Evolutionary conservation across 2,329 filamentous ascomycete species (phyloP), one percentile per base, ranked within the genome.

Genomic region (Emydomyces testavorans): DNA sequence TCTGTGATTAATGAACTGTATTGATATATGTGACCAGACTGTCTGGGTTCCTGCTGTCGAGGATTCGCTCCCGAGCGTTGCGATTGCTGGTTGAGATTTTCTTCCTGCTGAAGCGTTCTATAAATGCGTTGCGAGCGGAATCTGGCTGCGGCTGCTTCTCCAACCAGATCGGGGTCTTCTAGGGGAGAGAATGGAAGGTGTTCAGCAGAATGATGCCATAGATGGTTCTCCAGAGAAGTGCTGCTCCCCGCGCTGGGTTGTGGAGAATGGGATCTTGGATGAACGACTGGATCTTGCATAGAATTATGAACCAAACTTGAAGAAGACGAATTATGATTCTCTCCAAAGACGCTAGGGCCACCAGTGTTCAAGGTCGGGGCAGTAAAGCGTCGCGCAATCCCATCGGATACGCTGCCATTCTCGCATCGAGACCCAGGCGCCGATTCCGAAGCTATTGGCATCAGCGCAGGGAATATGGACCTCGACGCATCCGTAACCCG

Each of bases 161-260:
- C 81, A 1, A 84, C 81, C 7, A 84, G 66, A 49, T 80, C 73
- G 0, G 80, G 80, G 54, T 84, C 81, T 62, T 85, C 81, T 15
- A 80, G 69, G 2, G 78, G 79, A 5, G 73, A 69, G 32, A 68
- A 36, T 29, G 63, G 62, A 18, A 54, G 48, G 6, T 50, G 13
- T 37, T 49, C 32, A 6, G 15, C 20, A n/a, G 43, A 40, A 16
- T 38, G 36, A 31, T 38, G 28, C 55, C 56, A 18, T 34, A 23
- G 42, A 21, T 32, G 28, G 15, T 16, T 37, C 8, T 50, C 48
- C 28, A 26, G 6, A 13, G 26, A 26, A 23, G 15, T 32, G 26
- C 10, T 45, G 37, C 26, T 50, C 26, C 24, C 45, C 6, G 35
- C 24, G 4, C 44, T 15, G 21, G 16, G 15, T 6, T 38, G 40